Evolutionary conservation across 768 basidiomycete genomes (phyloP).

Genomic region (Naganishia friedmannii): DNA sequence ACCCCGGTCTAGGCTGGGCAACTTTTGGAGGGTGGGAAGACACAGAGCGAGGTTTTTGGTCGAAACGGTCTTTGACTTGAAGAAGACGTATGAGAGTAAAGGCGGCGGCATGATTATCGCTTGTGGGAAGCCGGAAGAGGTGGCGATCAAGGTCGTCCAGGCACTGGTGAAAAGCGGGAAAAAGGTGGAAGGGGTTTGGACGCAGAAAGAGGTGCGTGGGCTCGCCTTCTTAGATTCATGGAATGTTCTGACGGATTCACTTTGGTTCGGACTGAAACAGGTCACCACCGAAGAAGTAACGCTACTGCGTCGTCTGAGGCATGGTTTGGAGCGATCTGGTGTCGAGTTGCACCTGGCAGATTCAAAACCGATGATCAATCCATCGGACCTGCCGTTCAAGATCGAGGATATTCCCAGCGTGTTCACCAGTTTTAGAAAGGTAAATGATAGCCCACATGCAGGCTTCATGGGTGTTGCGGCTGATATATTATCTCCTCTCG

Average conservation of each 20-base stretch:
- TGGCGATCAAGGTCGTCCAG: slow-evolving; percentile 47
- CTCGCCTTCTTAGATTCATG: not conserved
- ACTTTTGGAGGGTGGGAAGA: slow-evolving; percentile 40
- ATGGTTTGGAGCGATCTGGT: slow-evolving; percentile 21
- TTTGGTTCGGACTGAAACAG: slow-evolving; percentile 5
- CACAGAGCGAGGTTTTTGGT: slow-evolving; percentile 50
- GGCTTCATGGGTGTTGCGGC: not conserved
- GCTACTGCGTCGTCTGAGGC: slow-evolving; percentile 33
- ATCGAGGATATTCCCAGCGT: slow-evolving; percentile 51
- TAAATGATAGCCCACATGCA: not conserved
- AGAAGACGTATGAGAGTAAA: slow-evolving; percentile 39
- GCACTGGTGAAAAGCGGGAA: slow-evolving; percentile 39
- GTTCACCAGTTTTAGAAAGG: slow-evolving; percentile 55
- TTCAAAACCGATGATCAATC: slow-evolving; percentile 49
- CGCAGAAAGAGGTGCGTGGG: slow-evolving; percentile 49
- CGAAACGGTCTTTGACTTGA: slow-evolving; percentile 51
- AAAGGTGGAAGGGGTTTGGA: slow-evolving; percentile 47
- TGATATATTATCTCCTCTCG: not conserved
- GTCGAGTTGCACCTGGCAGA: slow-evolving; percentile 35
- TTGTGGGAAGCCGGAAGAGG: slow-evolving; percentile 52
- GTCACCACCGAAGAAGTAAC: slow-evolving; percentile 34
- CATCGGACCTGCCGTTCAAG: slow-evolving; percentile 49
- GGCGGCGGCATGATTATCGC: slow-evolving; percentile 52
- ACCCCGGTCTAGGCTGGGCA: slow-evolving; percentile 36
- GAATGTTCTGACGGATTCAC: not conserved